Conservation (phyloP, 2,329 filamentous ascomycete genomes). For the Alternaria atra region DNA sequence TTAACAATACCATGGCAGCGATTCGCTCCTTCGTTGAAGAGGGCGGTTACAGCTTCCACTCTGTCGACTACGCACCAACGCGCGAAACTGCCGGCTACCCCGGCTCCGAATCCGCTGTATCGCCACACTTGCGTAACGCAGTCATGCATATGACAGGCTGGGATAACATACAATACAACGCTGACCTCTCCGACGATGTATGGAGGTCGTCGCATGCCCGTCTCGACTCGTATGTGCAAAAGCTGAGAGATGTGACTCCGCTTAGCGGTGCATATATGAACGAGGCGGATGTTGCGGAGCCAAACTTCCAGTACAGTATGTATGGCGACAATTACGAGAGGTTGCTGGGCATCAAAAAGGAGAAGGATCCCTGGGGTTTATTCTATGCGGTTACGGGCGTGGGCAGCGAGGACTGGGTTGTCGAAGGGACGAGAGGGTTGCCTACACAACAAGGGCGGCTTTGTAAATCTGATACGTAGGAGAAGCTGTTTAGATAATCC, state of each 20-base stretch:
- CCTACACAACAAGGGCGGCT: slow-evolving; percentile 40
- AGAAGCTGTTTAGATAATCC: background rate
- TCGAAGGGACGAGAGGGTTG: slow-evolving; percentile 33
- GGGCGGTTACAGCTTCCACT: slow-evolving; percentile 39
- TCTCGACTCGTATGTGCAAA: slow-evolving; percentile 33
- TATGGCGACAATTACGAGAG: slow-evolving; percentile 39
- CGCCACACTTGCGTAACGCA: slow-evolving; percentile 32
- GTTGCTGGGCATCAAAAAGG: slow-evolving; percentile 32
- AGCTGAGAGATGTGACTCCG: slow-evolving; percentile 35
- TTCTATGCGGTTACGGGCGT: slow-evolving; percentile 42
- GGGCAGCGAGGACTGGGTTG: slow-evolving; percentile 36
- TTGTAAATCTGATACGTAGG: slow-evolving; percentile 24
- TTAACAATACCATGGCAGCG: slow-evolving; percentile 27
- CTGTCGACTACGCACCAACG: slow-evolving; percentile 39
- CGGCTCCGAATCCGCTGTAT: slow-evolving; percentile 32
- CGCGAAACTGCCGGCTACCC: slow-evolving; percentile 36
- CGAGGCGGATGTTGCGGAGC: slow-evolving; percentile 41
- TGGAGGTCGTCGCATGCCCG: slow-evolving; percentile 33
- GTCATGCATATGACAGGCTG: slow-evolving; percentile 41
- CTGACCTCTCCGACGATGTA: slow-evolving; percentile 26
- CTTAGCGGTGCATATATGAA: slow-evolving; percentile 49
- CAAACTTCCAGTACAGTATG: slow-evolving; percentile 36
- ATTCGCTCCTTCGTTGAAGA: slow-evolving; percentile 38
- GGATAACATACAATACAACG: slow-evolving; percentile 31
- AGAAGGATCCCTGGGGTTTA: slow-evolving; percentile 36